These are phyloP conservation scores for Calonectria pseudoturangicola DNA, from an alignment of 2,329 filamentous ascomycete genomes.

Conservation along the genomic window DNA sequence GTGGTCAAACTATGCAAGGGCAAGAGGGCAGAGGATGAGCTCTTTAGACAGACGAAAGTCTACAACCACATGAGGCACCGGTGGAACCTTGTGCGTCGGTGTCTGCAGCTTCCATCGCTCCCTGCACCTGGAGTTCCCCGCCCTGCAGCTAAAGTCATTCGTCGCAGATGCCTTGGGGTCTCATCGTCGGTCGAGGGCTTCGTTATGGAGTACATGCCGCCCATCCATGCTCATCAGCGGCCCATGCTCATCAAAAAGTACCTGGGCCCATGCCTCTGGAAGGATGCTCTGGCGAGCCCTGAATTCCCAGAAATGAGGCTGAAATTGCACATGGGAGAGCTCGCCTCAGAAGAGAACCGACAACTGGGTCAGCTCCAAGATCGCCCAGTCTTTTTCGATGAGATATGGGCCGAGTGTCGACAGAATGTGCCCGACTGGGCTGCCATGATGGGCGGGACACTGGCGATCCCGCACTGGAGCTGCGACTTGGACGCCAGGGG, in stretches of 20 bases:
- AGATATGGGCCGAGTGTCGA: slow-evolving; percentile 40
- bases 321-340: slow-evolving; percentile 34
- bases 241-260: slow-evolving; percentile 13
- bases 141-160: slow-evolving; percentile 19
- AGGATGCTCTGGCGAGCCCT: neutral
- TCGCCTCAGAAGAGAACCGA: slow-evolving; percentile 10
- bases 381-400: slow-evolving; percentile 50
- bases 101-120: neutral
- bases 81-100: neutral
- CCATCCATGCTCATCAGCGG: slow-evolving; percentile 24
- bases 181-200: slow-evolving; percentile 23
- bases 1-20: slow-evolving; percentile 31
- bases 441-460: slow-evolving; percentile 44
- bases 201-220: slow-evolving; percentile 28
- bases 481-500: slow-evolving; percentile 50
- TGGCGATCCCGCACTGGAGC: slow-evolving; percentile 53
- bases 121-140: slow-evolving; percentile 24
- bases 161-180: neutral
- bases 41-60: slow-evolving; percentile 22
- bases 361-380: slow-evolving; percentile 21
- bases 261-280: slow-evolving; percentile 18
- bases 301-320: slow-evolving; percentile 36
- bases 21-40: neutral
- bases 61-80: neutral
- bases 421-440: slow-evolving; percentile 25